Conservation (phyloP, 78 protist genomes). For the Dictyostelium purpureum region DNA sequence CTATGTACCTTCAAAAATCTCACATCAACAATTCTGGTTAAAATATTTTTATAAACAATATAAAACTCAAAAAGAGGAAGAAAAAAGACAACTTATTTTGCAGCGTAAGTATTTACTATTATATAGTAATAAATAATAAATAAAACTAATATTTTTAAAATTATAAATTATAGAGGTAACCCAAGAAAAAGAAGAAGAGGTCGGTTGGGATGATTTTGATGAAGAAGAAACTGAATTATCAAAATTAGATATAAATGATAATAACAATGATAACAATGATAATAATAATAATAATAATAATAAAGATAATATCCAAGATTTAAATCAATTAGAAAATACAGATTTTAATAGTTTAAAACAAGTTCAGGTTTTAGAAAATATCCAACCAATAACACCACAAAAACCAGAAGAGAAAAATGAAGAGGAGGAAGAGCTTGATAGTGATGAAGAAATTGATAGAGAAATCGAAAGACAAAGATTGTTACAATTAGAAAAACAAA, state of each 20-base stretch:
- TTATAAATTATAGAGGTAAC: background rate
- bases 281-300: background rate
- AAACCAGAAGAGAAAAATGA: background rate
- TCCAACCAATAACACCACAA: background rate
- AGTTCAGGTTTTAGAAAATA: too few relatives aligned
- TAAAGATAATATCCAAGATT: background rate
- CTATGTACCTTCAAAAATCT: conserved; percentile 64
- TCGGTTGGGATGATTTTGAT: conserved; percentile 60
- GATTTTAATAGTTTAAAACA: too few relatives aligned
- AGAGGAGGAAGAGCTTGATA: conserved; percentile 19
- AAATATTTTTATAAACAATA: conserved; percentile 78
- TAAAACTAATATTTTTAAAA: background rate
- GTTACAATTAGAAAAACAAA: background rate
- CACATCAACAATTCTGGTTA: conserved; percentile 63
- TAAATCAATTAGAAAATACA: background rate
- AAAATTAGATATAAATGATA: too few relatives aligned
- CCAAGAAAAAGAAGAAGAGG: conserved; percentile 48
- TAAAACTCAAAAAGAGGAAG: conserved; percentile 66
- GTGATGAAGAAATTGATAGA: conserved; percentile 58
- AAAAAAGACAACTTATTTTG: conserved; percentile 59
- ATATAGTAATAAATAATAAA: background rate
- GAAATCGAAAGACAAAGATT: conserved; percentile 26
- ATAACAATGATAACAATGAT: background rate
- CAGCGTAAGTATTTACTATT: conserved; percentile 31
- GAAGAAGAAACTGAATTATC: background rate